Percentiles rank a stretch among this genome's conserved stretches.
Conservation (phyloP, 441 rosid species). For the Bruguiera hainesii region DNA sequence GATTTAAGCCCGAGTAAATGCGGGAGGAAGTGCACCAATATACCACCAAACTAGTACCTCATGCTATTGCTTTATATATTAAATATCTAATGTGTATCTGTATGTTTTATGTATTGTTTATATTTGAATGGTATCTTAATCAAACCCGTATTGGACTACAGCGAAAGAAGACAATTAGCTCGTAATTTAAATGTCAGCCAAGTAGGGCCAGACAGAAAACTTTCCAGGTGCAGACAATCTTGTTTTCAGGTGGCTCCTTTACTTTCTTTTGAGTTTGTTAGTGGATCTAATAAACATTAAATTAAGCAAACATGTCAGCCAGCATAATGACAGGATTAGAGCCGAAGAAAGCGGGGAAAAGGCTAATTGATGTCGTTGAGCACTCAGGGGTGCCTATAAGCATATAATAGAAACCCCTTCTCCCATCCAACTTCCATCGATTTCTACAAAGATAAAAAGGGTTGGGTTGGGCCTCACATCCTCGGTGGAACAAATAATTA, state of each 20-base stretch:
- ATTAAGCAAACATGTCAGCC: constrained; percentile 40
- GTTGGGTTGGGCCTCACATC: not conserved
- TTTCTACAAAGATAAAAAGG: not conserved
- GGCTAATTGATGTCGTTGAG: constrained; percentile 39
- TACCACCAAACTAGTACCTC: too few species aligned
- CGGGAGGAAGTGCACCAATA: too few species aligned
- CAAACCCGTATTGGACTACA: not conserved
- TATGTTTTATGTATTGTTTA: too few species aligned
- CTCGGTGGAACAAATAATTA: constrained; percentile 15
- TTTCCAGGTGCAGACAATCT: constrained; percentile 24
- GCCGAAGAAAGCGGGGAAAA: constrained; percentile 29
- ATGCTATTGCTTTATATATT: too few species aligned
- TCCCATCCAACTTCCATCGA: constrained; percentile 20
- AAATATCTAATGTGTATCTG: too few species aligned
- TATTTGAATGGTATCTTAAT: too few species aligned
- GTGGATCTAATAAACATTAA: constrained; percentile 43
- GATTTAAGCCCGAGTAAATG: too few species aligned
- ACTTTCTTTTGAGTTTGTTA: constrained; percentile 10
- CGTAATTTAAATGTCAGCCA: too few species aligned
- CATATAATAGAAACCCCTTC: constrained; percentile 18
- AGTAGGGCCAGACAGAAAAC: too few species aligned
- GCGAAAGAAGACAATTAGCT: constrained; percentile 1
- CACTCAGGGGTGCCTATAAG: constrained; percentile 23
- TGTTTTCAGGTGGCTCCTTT: constrained; percentile 21
- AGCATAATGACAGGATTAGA: constrained; percentile 37